phyloP scores from a whole-genome alignment of 495 filamentous ascomycete species.

The Neurospora sp. region DNA sequence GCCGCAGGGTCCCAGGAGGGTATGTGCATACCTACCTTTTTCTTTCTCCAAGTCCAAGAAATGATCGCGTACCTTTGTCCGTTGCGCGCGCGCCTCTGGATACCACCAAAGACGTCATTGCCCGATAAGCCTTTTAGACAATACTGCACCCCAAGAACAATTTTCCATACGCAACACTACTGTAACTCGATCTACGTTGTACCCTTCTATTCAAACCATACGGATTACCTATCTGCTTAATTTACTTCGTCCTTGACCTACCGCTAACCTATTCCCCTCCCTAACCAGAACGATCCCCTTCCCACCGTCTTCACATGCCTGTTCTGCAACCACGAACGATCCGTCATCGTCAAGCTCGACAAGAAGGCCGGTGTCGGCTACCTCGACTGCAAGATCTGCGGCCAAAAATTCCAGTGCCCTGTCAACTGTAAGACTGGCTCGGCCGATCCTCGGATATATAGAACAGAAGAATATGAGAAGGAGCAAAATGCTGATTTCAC shows the following conservation, averaged over 20 bases:
- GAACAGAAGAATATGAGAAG: not conserved
- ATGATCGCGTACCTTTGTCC: not conserved
- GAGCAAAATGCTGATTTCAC: not conserved
- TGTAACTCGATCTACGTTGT: not conserved
- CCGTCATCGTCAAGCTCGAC: constrained; percentile 78
- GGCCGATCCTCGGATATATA: not conserved
- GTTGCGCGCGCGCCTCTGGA: not conserved
- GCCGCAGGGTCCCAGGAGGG: constrained; percentile 77
- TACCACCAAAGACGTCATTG: not conserved
- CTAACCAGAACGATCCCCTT: constrained; percentile 68
- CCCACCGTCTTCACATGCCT: constrained; percentile 85
- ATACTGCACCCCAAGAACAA: not conserved
- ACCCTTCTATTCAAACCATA: not conserved
- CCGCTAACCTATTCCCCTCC: not conserved
- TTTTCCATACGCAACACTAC: not conserved
- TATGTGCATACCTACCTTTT: constrained; percentile 21
- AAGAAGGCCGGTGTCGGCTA: constrained; percentile 80
- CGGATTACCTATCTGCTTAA: not conserved
- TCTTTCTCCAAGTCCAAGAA: not conserved
- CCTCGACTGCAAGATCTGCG: constrained; percentile 85
- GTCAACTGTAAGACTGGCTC: constrained; percentile 67
- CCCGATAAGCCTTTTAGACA: not conserved
- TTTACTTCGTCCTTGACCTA: not conserved
- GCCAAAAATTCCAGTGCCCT: constrained; percentile 80
- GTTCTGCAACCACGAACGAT: constrained; percentile 96